Conservation (phyloP, 805 yeast genomes). For the Clavispora asparagi region DNA sequence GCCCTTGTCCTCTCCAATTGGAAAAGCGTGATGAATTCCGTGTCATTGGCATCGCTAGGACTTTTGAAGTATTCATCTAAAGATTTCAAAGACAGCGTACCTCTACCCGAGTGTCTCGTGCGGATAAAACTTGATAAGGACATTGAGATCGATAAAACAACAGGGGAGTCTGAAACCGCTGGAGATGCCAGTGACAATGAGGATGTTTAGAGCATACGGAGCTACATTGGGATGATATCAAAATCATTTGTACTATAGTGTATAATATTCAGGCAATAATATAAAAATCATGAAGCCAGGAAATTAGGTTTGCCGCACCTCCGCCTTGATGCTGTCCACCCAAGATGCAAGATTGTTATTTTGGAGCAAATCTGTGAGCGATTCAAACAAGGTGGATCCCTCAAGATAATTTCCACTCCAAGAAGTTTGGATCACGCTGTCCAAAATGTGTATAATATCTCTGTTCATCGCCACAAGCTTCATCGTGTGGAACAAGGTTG, state of each 20-base stretch:
- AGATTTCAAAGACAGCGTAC: constrained; percentile 39
- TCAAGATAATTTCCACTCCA: background rate
- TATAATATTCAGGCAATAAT: background rate
- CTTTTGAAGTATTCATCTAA: constrained; percentile 38
- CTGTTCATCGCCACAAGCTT: constrained; percentile 7
- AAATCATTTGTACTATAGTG: background rate
- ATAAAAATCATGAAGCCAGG: constrained; percentile 1
- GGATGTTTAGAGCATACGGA: background rate
- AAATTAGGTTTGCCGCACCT: background rate
- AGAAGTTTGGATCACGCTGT: constrained; percentile 6
- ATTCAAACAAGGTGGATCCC: constrained; percentile 2
- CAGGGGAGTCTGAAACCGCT: background rate
- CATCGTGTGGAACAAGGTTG: constrained; percentile 43
- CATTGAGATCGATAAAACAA: constrained; percentile 9
- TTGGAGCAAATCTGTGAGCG: constrained; percentile 11
- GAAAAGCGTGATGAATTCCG: constrained; percentile 56
- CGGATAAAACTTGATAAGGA: constrained; percentile 50
- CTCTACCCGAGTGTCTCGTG: constrained; percentile 63
- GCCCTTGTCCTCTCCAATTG: constrained; percentile 58
- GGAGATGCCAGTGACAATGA: background rate
- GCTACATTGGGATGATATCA: background rate
- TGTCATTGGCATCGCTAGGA: constrained; percentile 56
- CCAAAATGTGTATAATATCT: constrained; percentile 10
- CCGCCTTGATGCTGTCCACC: constrained; percentile 16
- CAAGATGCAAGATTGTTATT: constrained; percentile 19